Base-by-base conservation (phyloP, 257 asterid species). In the Solanum rostratum region DNA sequence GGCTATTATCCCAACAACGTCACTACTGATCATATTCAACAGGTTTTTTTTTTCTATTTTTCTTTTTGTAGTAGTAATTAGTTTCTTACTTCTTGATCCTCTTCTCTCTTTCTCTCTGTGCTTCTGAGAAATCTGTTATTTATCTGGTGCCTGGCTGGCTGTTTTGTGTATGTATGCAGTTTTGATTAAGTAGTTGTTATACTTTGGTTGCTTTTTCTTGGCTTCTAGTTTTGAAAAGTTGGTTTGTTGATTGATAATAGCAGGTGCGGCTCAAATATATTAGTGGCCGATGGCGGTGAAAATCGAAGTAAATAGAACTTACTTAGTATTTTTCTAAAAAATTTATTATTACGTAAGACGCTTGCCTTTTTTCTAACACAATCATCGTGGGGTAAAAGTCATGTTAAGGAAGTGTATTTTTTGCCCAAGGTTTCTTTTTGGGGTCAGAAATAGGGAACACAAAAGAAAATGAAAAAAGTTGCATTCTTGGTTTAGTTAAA, bases 1-100 rank as follows among this genome's bases (percentile, higher is more conserved):
- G 93, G 98, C 93, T 96, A 96, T 86, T 93, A 93, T 90, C 98
- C 96, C 86, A 90, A 83, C 92, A 96, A 94, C 92, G 96, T 94
- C 97, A 96, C 99, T 27, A 94, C 98, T 92, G 98, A 96, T 93
- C 98, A 92, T 83, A 96, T 96, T 89, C 99, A 96, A 91, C 99
- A 96, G 98, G 99, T 92, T 83, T 60, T 84, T 39, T n/a, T 62
- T 30, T 45, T 78, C 83, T 33, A 33, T 5, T 33, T 33, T 14
- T 16, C 24, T 52, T 8, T 22, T 30, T 39, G n/a, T n/a, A n/a
- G n/a, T n/a, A n/a, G n/a, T 59, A 54, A 53, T 54, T 59, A 79
- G 29, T 74, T 22, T 24, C 41, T 27, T 52, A 82, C 30, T 22
- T 55, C 54, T 57, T 84, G 33, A 54, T 37, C 53, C 29, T 59